Evolutionary conservation across 225 moss, liverwort and hornwort genomes (phyloP).

Genomic region (Ulota crispa): DNA sequence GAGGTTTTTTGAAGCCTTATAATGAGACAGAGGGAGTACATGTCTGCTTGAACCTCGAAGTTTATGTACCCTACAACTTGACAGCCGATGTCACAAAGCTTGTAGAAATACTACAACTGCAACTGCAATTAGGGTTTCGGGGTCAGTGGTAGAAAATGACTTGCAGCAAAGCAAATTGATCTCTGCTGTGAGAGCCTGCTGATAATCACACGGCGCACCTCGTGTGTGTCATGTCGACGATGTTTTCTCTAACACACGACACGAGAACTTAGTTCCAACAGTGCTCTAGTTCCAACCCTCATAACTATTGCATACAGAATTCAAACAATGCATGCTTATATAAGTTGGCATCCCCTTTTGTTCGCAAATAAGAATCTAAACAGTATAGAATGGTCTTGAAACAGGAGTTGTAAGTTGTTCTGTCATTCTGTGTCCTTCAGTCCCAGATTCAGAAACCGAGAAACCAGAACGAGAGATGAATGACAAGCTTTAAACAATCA

Average conservation of each 20-base stretch:
- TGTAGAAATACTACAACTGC: neutral
- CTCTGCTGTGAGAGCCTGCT: neutral
- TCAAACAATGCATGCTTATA: neutral
- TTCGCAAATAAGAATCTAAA: neutral
- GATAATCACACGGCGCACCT: neutral
- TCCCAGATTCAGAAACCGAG: neutral
- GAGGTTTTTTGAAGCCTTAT: too few species aligned
- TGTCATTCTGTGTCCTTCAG: neutral
- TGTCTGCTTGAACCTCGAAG: neutral
- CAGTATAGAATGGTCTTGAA: neutral
- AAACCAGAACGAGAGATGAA: neutral
- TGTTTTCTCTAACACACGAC: neutral
- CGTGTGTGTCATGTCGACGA: neutral
- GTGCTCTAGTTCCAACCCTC: neutral
- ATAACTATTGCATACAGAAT: neutral
- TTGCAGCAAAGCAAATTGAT: neutral
- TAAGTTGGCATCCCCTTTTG: neutral
- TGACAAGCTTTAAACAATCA: constrained; percentile 21
- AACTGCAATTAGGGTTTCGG: neutral
- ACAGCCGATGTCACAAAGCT: neutral
- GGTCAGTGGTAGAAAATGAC: neutral
- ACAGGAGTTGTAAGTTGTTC: too few species aligned
- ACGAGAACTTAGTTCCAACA: neutral
- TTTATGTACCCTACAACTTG: neutral
- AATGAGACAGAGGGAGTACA: too few species aligned